Conservation (phyloP, 768 basidiomycete genomes). For the Cystofilobasidium capitatum region DNA sequence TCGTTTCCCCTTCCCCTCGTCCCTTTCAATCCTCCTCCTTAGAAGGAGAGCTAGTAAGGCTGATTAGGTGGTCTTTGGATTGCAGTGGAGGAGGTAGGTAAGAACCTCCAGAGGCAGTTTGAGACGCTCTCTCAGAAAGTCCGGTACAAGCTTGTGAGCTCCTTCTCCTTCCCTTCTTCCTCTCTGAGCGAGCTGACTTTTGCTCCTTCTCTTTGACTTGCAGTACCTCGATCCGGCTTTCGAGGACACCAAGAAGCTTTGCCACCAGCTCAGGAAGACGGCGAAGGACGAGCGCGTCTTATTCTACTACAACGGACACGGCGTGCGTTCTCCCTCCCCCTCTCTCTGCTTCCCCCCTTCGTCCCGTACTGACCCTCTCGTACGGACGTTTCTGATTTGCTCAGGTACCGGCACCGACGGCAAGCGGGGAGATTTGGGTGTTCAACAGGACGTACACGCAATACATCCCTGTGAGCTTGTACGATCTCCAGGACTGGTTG, state of each 20-base stretch:
- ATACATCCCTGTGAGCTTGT: slow-evolving; percentile 91
- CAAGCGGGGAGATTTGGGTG: slow-evolving; percentile 92
- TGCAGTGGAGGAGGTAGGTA: slow-evolving; percentile 26
- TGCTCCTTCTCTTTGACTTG: not conserved
- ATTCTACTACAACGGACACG: slow-evolving; percentile 98
- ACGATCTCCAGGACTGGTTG: slow-evolving; percentile 86
- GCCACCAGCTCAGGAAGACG: slow-evolving; percentile 66
- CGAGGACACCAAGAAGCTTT: slow-evolving; percentile 83
- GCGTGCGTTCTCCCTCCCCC: slow-evolving; percentile 50
- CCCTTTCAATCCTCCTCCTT: slow-evolving; percentile 38
- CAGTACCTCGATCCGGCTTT: slow-evolving; percentile 85
- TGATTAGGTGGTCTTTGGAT: not conserved
- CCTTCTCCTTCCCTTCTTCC: not conserved
- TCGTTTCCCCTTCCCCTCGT: slow-evolving; percentile 63
- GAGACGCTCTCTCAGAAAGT: slow-evolving; percentile 91
- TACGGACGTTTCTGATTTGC: too few relatives aligned
- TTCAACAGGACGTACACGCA: slow-evolving; percentile 96
- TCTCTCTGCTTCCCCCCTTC: not conserved
- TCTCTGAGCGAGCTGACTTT: not conserved
- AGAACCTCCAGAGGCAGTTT: slow-evolving; percentile 79
- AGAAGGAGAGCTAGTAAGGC: slow-evolving; percentile 41
- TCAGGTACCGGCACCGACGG: slow-evolving; percentile 52
- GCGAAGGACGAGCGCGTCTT: slow-evolving; percentile 89
- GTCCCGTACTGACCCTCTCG: not conserved
- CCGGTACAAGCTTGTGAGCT: slow-evolving; percentile 59